These are phyloP conservation scores for Ogataea zsoltii DNA, from an alignment of 805 yeast species.

Conservation along the genomic window DNA sequence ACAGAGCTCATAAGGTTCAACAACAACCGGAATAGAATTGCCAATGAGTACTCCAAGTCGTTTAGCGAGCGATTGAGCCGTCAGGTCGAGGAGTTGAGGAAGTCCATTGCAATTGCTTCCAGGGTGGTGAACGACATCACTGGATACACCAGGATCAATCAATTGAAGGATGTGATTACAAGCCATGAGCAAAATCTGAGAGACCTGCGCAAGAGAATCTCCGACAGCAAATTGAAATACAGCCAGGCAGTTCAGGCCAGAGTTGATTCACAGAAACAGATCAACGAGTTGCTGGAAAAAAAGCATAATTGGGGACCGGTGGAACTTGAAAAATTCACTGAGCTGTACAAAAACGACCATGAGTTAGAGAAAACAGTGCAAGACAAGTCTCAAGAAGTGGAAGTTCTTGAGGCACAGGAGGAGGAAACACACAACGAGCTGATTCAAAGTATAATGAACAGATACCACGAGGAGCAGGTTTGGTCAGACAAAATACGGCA, in stretches of 20 bases:
- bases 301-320: slow-evolving; percentile 76
- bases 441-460: slow-evolving; percentile 74
- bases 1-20: slow-evolving; percentile 32
- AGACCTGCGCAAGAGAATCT: slow-evolving; percentile 49
- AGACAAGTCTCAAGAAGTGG: slow-evolving; percentile 48
- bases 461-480: slow-evolving; percentile 95
- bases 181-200: slow-evolving; percentile 52
- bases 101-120: slow-evolving; percentile 58
- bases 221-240: slow-evolving; percentile 50
- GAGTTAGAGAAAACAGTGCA: slow-evolving; percentile 62
- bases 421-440: slow-evolving; percentile 70
- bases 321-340: slow-evolving; percentile 85
- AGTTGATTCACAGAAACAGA: slow-evolving; percentile 73
- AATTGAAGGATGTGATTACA: slow-evolving; percentile 62
- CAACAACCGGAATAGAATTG: slow-evolving; percentile 22
- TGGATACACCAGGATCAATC: slow-evolving; percentile 82
- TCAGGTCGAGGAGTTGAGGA: slow-evolving; percentile 57
- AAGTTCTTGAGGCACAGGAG: slow-evolving; percentile 56
- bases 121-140: slow-evolving; percentile 84
- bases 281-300: slow-evolving; percentile 83
- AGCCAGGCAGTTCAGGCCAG: slow-evolving; percentile 63
- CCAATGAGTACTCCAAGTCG: slow-evolving; percentile 38
- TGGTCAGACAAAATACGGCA: slow-evolving; percentile 97
- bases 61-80: slow-evolving; percentile 44
- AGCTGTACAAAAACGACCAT: slow-evolving; percentile 79